These are phyloP conservation scores for Colletotrichum australisinense DNA, from an alignment of 2,329 filamentous ascomycete species.

Conservation along the genomic window DNA sequence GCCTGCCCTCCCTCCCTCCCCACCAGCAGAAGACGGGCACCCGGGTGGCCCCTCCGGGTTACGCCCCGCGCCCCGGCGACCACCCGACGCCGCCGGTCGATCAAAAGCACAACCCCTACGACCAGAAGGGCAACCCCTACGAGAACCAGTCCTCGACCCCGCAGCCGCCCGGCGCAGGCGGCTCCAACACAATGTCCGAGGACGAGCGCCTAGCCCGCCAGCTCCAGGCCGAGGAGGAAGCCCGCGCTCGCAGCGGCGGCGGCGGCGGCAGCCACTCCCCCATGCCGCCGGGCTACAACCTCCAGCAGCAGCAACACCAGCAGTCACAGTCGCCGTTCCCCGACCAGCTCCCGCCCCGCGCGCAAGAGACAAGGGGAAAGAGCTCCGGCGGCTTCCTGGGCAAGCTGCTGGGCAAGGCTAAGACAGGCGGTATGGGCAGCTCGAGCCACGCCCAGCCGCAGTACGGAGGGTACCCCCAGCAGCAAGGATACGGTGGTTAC, in stretches of 20 bases:
- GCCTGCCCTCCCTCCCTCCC: slow-evolving; percentile 67
- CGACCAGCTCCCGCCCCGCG: slow-evolving; percentile 56
- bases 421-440: slow-evolving; percentile 47
- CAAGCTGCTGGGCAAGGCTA: slow-evolving; percentile 63
- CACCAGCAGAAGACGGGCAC: slow-evolving; percentile 48
- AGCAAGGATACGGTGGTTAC: slow-evolving; percentile 43
- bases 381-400: slow-evolving; percentile 60
- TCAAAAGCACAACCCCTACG: slow-evolving; percentile 71
- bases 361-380: slow-evolving; percentile 46
- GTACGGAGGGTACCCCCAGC: slow-evolving; percentile 46
- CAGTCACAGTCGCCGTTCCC: slow-evolving; percentile 45
- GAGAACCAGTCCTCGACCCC: slow-evolving; percentile 44
- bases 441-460: slow-evolving; percentile 46
- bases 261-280: slow-evolving; percentile 44
- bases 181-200: slow-evolving; percentile 58
- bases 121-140: slow-evolving; percentile 72
- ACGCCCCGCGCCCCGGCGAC: slow-evolving; percentile 61
- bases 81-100: slow-evolving; percentile 53
- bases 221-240: slow-evolving; percentile 87
- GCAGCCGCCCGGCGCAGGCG: slow-evolving; percentile 46
- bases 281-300: slow-evolving; percentile 43
- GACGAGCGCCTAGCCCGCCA: slow-evolving; percentile 81
- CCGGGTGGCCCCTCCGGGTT: slow-evolving; percentile 75
- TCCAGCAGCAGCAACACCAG: slow-evolving; percentile 36
- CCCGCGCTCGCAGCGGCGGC: slow-evolving; percentile 47